Evolutionary conservation across 2,329 filamentous ascomycete genomes (phyloP).

Genomic region (Chalaropsis thielavioides): DNA sequence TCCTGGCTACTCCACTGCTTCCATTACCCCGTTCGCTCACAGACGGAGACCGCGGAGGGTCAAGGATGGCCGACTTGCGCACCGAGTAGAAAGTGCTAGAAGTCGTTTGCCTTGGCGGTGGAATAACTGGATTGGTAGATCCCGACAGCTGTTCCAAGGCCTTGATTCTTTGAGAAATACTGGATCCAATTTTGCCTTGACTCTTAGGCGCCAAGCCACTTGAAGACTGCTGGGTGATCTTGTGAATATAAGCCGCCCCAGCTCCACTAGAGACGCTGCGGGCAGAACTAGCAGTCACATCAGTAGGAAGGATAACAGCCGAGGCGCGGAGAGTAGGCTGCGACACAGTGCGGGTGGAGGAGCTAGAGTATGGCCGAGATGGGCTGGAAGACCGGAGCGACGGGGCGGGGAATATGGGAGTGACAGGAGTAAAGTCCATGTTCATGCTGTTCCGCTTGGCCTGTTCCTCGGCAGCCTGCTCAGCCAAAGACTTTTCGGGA

Average conservation of each 20-base stretch:
- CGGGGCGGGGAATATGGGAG: constrained; percentile 40
- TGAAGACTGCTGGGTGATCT: constrained; percentile 36
- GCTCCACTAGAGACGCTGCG: constrained; percentile 38
- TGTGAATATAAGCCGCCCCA: constrained; percentile 41
- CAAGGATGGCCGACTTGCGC: constrained; percentile 30
- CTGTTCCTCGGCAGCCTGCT: constrained; percentile 57
- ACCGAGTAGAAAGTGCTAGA: constrained; percentile 46
- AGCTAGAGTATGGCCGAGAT: constrained; percentile 20
- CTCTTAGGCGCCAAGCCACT: constrained; percentile 43
- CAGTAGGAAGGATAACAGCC: constrained; percentile 32
- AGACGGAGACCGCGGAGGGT: constrained; percentile 33
- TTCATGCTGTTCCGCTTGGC: constrained; percentile 67
- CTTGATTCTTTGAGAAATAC: constrained; percentile 86
- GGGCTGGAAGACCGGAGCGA: constrained; percentile 18
- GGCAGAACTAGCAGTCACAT: constrained; percentile 32
- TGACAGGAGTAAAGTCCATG: constrained; percentile 56
- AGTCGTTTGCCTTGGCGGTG: constrained; percentile 26
- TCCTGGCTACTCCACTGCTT: constrained; percentile 28
- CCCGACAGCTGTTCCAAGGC: constrained; percentile 67
- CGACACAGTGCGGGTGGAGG: constrained; percentile 35
- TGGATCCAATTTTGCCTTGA: constrained; percentile 72
- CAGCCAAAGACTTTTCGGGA: constrained; percentile 28
- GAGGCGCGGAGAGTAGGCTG: constrained; percentile 27
- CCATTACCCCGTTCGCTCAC: constrained; percentile 32
- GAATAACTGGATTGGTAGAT: neutral